phyloP scores from a whole-genome alignment of 805 yeast genomes.

The Nakazawaea ernobii region DNA sequence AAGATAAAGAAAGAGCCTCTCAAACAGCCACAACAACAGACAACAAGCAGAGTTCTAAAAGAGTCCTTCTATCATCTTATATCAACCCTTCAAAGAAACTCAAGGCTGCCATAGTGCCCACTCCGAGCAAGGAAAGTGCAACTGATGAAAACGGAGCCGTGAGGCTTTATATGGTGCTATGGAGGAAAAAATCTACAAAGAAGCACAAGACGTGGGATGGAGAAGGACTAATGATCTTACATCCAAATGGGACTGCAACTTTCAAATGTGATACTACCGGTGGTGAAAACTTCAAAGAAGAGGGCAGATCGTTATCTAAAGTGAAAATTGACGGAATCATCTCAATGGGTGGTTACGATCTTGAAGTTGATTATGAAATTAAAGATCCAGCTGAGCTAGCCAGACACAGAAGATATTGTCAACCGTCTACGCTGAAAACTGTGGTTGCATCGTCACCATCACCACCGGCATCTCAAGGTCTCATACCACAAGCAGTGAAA shows the following conservation, averaged over 20 bases:
- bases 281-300: slow-evolving; percentile 18
- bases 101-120: not conserved
- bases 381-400: slow-evolving; percentile 19
- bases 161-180: slow-evolving; percentile 37
- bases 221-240: slow-evolving; percentile 58
- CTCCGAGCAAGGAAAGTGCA: not conserved
- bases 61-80: not conserved
- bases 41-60: not conserved
- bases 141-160: not conserved
- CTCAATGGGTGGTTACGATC: slow-evolving; percentile 52
- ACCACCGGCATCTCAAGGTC: not conserved
- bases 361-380: slow-evolving; percentile 51
- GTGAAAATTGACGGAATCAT: slow-evolving; percentile 32
- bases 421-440: not conserved
- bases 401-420: slow-evolving; percentile 4
- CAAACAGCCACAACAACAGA: not conserved
- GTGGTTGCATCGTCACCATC: not conserved
- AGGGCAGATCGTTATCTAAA: slow-evolving; percentile 8
- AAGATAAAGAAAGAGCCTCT: not conserved
- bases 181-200: slow-evolving; percentile 66
- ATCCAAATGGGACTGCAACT: slow-evolving; percentile 19
- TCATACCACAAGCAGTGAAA: not conserved
- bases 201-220: slow-evolving; percentile 95
- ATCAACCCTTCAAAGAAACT: not conserved
- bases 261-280: slow-evolving; percentile 27